A percentile compares a stretch with the other conserved stretches of the same genome.
Evolutionary conservation across 192 early-diverging fungal genomes (phyloP).

Genomic region (Allomyces macrogynus): DNA sequence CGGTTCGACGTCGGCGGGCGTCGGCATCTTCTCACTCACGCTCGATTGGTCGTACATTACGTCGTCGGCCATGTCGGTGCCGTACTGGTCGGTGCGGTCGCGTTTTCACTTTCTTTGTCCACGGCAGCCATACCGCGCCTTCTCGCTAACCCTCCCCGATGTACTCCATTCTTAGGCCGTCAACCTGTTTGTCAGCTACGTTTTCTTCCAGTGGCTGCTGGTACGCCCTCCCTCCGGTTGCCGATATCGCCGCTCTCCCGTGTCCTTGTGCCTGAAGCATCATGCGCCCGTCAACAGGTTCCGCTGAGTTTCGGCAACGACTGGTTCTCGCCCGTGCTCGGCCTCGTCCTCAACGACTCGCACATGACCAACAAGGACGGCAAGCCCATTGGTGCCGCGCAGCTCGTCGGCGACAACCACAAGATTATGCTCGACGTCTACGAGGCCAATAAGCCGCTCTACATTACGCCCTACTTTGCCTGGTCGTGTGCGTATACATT

Average conservation of each 20-base stretch:
- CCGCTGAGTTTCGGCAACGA: constrained; percentile 11
- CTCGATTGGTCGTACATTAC: constrained; percentile 54
- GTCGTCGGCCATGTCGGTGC: constrained; percentile 35
- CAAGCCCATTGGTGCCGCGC: constrained; percentile 1
- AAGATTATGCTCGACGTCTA: constrained; percentile 4
- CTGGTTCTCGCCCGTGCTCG: not conserved
- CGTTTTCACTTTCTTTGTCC: too few species aligned
- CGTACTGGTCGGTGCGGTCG: constrained; percentile 35
- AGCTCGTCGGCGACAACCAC: constrained; percentile 11
- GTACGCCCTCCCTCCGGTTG: constrained; percentile 29
- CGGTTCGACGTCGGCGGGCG: constrained; percentile 17
- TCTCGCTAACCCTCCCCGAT: constrained; percentile 9
- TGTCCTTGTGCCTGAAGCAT: too few species aligned
- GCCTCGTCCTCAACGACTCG: not conserved
- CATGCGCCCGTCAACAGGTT: constrained; percentile 2
- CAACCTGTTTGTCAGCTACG: constrained; percentile 49
- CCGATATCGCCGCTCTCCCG: constrained; percentile 28
- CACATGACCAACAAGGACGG: constrained; percentile 7
- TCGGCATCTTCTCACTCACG: constrained; percentile 47
- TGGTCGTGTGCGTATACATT: constrained; percentile 6
- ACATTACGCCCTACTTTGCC: constrained; percentile 23
- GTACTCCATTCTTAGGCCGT: constrained; percentile 37
- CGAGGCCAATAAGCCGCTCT: constrained; percentile 21
- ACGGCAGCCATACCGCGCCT: constrained; percentile 14
- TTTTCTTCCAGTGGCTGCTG: constrained; percentile 50